Evolutionary conservation across 176 grass and related monocot genomes (phyloP).

Genomic region (Raddia guianensis): DNA sequence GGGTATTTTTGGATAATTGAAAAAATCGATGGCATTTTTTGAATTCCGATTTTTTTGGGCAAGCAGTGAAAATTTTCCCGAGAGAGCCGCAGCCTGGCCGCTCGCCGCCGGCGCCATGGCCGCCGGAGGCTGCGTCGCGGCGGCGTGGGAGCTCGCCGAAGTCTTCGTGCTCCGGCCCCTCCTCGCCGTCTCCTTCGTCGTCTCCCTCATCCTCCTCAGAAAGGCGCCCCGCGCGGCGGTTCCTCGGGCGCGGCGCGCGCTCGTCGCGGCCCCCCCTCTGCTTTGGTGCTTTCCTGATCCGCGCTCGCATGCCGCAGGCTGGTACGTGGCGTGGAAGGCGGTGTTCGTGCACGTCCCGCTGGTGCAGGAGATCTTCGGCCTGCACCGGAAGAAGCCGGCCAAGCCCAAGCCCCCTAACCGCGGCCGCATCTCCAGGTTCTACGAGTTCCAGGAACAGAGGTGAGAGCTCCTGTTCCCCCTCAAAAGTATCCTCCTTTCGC

Average conservation of each 20-base stretch:
- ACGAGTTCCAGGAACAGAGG: constrained; percentile 55
- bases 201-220: constrained; percentile 78
- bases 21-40: too few species aligned
- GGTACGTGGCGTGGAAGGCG: constrained; percentile 94
- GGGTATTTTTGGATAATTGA: neutral
- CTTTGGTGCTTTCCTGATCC: constrained; percentile 21
- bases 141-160: constrained; percentile 48
- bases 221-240: neutral
- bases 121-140: constrained; percentile 27
- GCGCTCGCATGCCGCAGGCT: constrained; percentile 46
- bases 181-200: constrained; percentile 69
- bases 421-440: constrained; percentile 70
- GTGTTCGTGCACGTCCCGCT: constrained; percentile 95
- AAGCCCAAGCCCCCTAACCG: constrained; percentile 71
- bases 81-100: neutral
- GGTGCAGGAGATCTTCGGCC: constrained; percentile 91
- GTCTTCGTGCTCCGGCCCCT: constrained; percentile 75
- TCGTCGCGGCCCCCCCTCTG: neutral
- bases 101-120: constrained; percentile 36
- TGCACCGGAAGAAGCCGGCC: constrained; percentile 80
- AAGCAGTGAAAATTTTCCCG: too few species aligned
- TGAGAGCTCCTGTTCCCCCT: constrained; percentile 7
- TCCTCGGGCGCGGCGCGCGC: neutral
- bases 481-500: neutral
- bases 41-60: too few species aligned